These are phyloP conservation scores for Incumbomyces delicatus DNA, from an alignment of 2,329 filamentous ascomycete genomes.

Conservation along the genomic window DNA sequence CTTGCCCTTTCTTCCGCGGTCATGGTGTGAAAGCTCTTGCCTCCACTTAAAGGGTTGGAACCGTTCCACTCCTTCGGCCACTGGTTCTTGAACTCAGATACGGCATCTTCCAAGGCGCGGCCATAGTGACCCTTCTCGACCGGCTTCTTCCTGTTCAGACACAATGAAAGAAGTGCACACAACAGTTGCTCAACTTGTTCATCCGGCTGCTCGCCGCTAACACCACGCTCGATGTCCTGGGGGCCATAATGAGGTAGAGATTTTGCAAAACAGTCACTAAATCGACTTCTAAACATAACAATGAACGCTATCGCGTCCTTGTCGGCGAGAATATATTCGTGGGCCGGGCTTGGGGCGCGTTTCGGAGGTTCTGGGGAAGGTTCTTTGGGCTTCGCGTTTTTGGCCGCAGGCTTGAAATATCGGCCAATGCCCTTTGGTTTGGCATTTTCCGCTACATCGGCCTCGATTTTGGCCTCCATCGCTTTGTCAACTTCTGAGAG, in stretches of 20 bases:
- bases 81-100: constrained; percentile 73
- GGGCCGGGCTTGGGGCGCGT: constrained; percentile 75
- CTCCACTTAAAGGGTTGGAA: constrained; percentile 72
- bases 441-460: constrained; percentile 16
- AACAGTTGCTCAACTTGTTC: constrained; percentile 79
- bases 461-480: constrained; percentile 26
- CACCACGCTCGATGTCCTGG: constrained; percentile 84
- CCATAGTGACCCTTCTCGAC: constrained; percentile 94
- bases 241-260: constrained; percentile 84
- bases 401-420: constrained; percentile 36
- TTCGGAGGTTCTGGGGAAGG: constrained; percentile 59
- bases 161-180: constrained; percentile 76
- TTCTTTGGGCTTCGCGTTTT: constrained; percentile 34
- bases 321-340: constrained; percentile 82
- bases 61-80: constrained; percentile 79
- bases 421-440: constrained; percentile 35
- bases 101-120: constrained; percentile 85
- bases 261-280: constrained; percentile 79
- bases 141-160: constrained; percentile 96
- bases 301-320: constrained; percentile 95
- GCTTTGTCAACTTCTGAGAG: constrained; percentile 51
- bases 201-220: constrained; percentile 67
- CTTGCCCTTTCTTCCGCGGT: constrained; percentile 68
- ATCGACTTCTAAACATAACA: constrained; percentile 94
- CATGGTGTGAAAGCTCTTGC: constrained; percentile 74